Base-by-base conservation (phyloP, 2,329 filamentous ascomycete species). In the Ceratocystis lukuohia region DNA sequence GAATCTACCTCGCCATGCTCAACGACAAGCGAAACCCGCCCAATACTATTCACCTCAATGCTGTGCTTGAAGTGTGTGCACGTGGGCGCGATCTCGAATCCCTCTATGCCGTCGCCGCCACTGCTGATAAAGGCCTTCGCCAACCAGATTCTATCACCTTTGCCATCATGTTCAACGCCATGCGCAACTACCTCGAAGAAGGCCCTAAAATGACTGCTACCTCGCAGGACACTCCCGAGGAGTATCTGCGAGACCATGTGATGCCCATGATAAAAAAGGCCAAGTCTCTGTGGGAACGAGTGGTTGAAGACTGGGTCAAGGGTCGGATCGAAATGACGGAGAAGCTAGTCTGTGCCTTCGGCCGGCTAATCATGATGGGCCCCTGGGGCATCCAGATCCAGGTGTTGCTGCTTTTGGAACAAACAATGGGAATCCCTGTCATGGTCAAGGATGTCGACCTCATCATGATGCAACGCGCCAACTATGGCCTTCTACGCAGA, bases 31-130 rank as follows among this genome's bases (percentile, higher is more conserved):
- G 80, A 6, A 79, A 95, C 63, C 80, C 85, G 69, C 88, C 89
- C 17, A 89, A 86, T 70, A 88, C 87, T 45, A 88, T 90, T 66
- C 94, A 97, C 72, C 85, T 89, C 69, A 99, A 99, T 73, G 89
- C 92, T 8, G 84, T 91, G n/a, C 78, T 99, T 57, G 85, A 86
- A 67, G 88, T 94, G 7, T 97, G 92, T 74, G 83, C 87, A 61
- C 81, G 84, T 67, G 87, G 88, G 3, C 74, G 80, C 12, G 87
- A 96, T 72, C 80, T 96, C 74, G 91, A 96, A 70, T 83, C 86
- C 17, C 77, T 97, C 70, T 96, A 94, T 80, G 82, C 82, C 65
- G 81, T 96, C 69, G 84, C 87, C 56, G 81, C 84, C n/a, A 84
- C 86, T 41, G 81, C 93, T 67, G 87, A 91, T 17, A 81, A 86